Evolutionary conservation across 2,329 filamentous ascomycete genomes (phyloP).

Genomic region (Aspergillus pseudotamarii): DNA sequence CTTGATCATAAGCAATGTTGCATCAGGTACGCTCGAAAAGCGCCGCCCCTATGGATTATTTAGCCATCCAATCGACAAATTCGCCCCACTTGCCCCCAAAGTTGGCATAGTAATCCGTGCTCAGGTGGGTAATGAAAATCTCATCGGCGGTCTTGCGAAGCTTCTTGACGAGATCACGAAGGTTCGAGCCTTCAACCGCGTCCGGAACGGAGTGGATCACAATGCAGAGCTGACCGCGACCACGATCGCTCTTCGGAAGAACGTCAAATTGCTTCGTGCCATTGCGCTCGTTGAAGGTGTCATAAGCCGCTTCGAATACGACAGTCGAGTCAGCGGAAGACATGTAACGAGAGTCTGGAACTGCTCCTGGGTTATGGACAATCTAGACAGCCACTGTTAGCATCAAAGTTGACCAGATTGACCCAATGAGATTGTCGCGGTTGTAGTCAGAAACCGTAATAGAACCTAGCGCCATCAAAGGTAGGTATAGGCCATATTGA

Average conservation of each 20-base stretch:
- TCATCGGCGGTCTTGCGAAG: constrained; percentile 40
- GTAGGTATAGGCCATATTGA: background rate
- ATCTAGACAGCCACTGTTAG: constrained; percentile 32
- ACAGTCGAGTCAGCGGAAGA: constrained; percentile 48
- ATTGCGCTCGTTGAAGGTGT: constrained; percentile 38
- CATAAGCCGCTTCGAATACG: constrained; percentile 49
- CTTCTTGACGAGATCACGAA: constrained; percentile 38
- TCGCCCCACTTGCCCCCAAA: constrained; percentile 42
- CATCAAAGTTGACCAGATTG: constrained; percentile 16
- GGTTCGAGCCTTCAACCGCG: constrained; percentile 30
- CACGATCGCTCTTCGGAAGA: constrained; percentile 36
- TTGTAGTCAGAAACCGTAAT: background rate
- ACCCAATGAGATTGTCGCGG: constrained; percentile 1
- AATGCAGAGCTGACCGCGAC: constrained; percentile 35
- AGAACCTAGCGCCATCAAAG: background rate
- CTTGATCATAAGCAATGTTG: background rate
- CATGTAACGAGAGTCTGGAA: constrained; percentile 46
- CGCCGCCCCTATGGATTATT: constrained; percentile 10
- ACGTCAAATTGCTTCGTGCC: constrained; percentile 35
- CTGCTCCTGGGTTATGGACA: constrained; percentile 51
- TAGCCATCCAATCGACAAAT: constrained; percentile 40
- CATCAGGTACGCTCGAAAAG: background rate
- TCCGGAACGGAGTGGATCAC: constrained; percentile 45
- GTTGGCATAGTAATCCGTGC: constrained; percentile 43
- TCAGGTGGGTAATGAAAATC: constrained; percentile 45